A percentile compares a stretch with the other conserved stretches of the same genome.
Conservation (phyloP, 495 filamentous ascomycete species). For the Aspergillus bertholletiae region DNA sequence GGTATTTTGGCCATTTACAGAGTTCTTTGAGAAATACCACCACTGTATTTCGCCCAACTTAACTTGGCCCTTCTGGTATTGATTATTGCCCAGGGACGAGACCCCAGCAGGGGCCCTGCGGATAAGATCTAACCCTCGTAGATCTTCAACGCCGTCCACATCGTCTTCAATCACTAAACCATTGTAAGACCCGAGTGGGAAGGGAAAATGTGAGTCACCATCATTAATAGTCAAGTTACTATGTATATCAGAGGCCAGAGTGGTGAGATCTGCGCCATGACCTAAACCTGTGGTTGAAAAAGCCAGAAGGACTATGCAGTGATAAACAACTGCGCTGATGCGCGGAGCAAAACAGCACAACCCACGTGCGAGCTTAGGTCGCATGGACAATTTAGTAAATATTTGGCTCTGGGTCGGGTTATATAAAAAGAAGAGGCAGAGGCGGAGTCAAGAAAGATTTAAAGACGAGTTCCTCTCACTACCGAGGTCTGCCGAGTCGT, state of each 20-base stretch:
- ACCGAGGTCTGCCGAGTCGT: background rate
- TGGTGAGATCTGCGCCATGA: constrained; percentile 51
- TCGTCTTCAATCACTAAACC: constrained; percentile 28
- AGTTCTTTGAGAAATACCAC: constrained; percentile 49
- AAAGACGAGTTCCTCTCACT: background rate
- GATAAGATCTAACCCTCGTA: constrained; percentile 56
- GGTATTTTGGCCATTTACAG: constrained; percentile 24
- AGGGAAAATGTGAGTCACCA: constrained; percentile 18
- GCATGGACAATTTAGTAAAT: constrained; percentile 45
- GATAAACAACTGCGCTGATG: constrained; percentile 50
- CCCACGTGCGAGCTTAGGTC: constrained; percentile 55
- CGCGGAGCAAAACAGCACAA: constrained; percentile 69
- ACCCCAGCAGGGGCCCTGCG: constrained; percentile 51
- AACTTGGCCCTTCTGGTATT: constrained; percentile 50
- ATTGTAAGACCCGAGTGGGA: constrained; percentile 32
- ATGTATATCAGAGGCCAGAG: constrained; percentile 38
- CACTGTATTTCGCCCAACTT: constrained; percentile 53
- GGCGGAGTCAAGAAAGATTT: too few species aligned
- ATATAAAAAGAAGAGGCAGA: background rate
- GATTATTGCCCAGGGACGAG: constrained; percentile 60
- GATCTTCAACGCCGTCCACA: constrained; percentile 30
- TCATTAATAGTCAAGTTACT: constrained; percentile 36
- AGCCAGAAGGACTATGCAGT: constrained; percentile 53
- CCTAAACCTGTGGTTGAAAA: constrained; percentile 52
- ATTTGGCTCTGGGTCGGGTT: background rate